Conservation (phyloP, 139 green algal species). For the Ostreobium quekettii region DNA sequence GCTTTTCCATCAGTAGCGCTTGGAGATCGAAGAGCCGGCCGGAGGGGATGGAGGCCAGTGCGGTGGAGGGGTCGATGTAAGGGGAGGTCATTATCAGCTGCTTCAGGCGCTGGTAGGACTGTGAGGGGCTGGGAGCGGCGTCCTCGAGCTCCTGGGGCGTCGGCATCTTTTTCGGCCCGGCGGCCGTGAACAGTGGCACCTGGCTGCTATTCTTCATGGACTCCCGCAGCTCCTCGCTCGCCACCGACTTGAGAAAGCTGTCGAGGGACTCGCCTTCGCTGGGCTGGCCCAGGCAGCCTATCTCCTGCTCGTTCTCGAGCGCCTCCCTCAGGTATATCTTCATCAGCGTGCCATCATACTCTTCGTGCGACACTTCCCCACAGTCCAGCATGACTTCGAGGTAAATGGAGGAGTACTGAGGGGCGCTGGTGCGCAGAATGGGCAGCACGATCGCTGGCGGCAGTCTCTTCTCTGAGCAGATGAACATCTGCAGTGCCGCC, state of each 20-base stretch:
- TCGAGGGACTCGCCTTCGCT: too few species aligned
- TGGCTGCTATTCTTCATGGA: too few species aligned
- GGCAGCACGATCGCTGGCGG: conserved; percentile 35
- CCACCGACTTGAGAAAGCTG: too few species aligned
- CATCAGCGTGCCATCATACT: conserved; percentile 10
- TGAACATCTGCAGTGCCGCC: conserved; percentile 64
- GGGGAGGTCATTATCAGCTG: conserved; percentile 48
- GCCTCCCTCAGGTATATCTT: conserved; percentile 10
- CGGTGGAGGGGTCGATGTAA: conserved; percentile 53
- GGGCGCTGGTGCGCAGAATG: conserved; percentile 33
- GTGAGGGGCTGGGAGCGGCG: conserved; percentile 2
- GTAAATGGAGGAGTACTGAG: conserved; percentile 13
- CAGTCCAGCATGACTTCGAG: conserved; percentile 18
- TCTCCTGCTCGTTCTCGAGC: conserved; percentile 3
- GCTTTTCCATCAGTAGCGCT: conserved; percentile 66
- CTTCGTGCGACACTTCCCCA: background rate
- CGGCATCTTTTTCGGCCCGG: too few species aligned
- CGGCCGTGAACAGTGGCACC: too few species aligned
- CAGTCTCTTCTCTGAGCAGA: conserved; percentile 33
- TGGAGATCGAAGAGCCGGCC: conserved; percentile 58
- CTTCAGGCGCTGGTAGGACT: conserved; percentile 40
- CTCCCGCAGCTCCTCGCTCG: too few species aligned
- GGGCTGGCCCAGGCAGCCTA: background rate
- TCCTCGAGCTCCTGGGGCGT: too few species aligned
- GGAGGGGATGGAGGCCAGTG: conserved; percentile 37